Base-by-base conservation (phyloP, 352 stramenopile species). In the Globisporangium nagaii region DNA sequence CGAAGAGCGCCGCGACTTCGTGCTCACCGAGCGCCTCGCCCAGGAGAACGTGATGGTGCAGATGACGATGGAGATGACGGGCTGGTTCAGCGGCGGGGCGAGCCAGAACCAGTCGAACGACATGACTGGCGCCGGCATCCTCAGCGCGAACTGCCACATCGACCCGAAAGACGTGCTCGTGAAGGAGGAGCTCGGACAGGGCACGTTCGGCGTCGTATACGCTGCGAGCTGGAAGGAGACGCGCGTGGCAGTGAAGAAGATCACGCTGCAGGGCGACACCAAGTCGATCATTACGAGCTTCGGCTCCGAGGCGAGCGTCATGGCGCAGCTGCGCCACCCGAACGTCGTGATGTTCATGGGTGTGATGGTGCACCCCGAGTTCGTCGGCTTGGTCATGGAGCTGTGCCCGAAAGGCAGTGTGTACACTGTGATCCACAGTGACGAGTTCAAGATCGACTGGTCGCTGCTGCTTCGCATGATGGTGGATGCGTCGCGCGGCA, bases 321-420 rank as follows among this genome's bases (percentile, higher is more conserved):
- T 93, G 81, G 79, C 84, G 12, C 79, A 93, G 57, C 66, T 93
- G 7, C 78, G 79, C 15, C 81, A 93, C 63, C 79, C 79, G 42
- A 94, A 92, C 47, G 79, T 94, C 0, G 84, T 94, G 48, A 93
- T 96, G 78, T 95, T 95, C 62, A 92, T 96, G 81, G 86, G 86
- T 24, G 77, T 92, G 20, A 94, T 92, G 78, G 75, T 94, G 28
- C 82, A 92, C n/a, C 86, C 84, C 0, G 77, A 91, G 39, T 91
- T 89, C 28, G 80, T 94, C 25, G 82, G 84, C 0, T 55, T 96
- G 6, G 86, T 96, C 42, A 96, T 96, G 85, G 85, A 96, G 58
- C 71, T 94, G 20, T 93, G 87, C 41, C 79, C 83, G 2, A 90
- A 92, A 34, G 84, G 84, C 1, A 93, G 79, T n/a, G 71, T 95